Conservation (phyloP, 1,284 basidiomycete genomes). For the Rhodotorula mucilaginosa region DNA sequence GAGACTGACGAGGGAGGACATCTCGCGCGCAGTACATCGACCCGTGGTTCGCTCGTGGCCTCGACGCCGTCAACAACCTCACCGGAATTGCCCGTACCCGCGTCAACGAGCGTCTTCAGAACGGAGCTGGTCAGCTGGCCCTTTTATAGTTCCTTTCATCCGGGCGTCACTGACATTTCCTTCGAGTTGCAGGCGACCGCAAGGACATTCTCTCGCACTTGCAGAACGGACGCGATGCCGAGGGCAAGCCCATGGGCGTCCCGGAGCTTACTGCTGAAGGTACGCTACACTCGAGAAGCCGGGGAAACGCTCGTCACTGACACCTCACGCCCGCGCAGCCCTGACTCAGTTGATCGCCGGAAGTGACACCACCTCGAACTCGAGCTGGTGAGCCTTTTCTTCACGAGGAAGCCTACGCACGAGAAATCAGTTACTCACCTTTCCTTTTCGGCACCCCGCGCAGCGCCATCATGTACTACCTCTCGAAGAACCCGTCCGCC, state of each 20-base stretch:
- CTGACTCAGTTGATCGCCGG: slow-evolving; percentile 81
- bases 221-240: slow-evolving; percentile 70
- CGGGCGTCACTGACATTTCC: neutral
- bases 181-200: slow-evolving; percentile 50
- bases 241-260: slow-evolving; percentile 71
- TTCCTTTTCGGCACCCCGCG: slow-evolving; percentile 1
- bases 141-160: neutral
- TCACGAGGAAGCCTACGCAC: no score
- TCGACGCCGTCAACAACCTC: slow-evolving; percentile 66
- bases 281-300: no score
- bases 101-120: slow-evolving; percentile 68
- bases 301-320: no score
- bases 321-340: slow-evolving; percentile 42
- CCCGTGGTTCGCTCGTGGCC: slow-evolving; percentile 68
- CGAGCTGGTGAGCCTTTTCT: slow-evolving; percentile 57
- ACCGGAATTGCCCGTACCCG: slow-evolving; percentile 59
- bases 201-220: slow-evolving; percentile 77
- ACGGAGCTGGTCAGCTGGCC: slow-evolving; percentile 50
- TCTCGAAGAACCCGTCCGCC: slow-evolving; percentile 64
- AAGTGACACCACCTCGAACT: slow-evolving; percentile 74
- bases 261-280: slow-evolving; percentile 81
- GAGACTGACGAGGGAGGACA: no score
- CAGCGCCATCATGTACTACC: slow-evolving; percentile 73
- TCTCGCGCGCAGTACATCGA: slow-evolving; percentile 8
- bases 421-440: no score